Percentiles rank a stretch among this genome's conserved stretches.
Conservation (phyloP, 2,329 filamentous ascomycete species). For the Tetracladium maxilliforme region DNA sequence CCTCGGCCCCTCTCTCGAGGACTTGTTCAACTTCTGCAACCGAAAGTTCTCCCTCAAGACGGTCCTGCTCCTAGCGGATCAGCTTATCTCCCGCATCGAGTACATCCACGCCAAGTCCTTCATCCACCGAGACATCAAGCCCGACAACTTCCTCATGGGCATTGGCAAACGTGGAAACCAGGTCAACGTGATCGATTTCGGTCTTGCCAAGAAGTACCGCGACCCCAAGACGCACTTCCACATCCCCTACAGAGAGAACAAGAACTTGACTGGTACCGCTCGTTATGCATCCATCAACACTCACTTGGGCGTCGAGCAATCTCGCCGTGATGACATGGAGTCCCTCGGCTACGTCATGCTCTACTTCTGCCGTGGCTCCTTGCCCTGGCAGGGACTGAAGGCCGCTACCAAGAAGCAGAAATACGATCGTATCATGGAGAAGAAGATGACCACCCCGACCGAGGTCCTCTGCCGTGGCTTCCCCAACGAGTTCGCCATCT, state of each 20-base stretch:
- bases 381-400: constrained; percentile 97
- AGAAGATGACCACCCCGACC: constrained; percentile 99
- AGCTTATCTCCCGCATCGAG: constrained; percentile 97
- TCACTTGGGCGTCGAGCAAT: constrained; percentile 96
- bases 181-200: constrained; percentile 98
- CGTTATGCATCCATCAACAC: constrained; percentile 99
- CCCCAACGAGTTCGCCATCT: constrained; percentile 98
- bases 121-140: constrained; percentile 99
- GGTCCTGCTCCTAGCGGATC: constrained; percentile 86
- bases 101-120: constrained; percentile 99
- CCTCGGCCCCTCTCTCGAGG: constrained; percentile 87
- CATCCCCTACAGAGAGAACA: constrained; percentile 99
- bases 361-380: constrained; percentile 97
- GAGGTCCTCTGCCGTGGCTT: constrained; percentile 98
- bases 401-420: constrained; percentile 99
- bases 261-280: constrained; percentile 97
- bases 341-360: constrained; percentile 98
- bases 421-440: constrained; percentile 99
- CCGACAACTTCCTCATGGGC: constrained; percentile 98
- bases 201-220: constrained; percentile 98
- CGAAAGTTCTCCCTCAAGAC: constrained; percentile 99
- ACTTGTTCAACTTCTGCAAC: constrained; percentile 99
- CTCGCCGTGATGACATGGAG: constrained; percentile 98
- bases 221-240: constrained; percentile 99
- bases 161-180: constrained; percentile 99